Conservation (phyloP, 116 monocot species). For the Zostera marina region DNA sequence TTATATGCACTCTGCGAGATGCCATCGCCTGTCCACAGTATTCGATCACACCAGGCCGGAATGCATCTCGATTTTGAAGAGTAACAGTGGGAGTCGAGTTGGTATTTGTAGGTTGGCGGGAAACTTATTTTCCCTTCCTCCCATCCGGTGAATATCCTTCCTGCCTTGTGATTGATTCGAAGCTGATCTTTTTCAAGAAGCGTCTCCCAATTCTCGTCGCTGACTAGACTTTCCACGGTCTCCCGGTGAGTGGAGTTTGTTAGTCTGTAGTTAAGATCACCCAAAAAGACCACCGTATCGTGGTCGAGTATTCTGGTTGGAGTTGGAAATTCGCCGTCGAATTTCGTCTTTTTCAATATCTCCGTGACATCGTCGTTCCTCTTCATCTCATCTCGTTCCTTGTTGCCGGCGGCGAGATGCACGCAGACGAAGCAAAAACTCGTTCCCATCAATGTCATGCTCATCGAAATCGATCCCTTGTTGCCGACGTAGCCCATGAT, state of each 20-base stretch:
- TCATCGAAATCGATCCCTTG: constrained; percentile 75
- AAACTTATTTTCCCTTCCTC: constrained; percentile 60
- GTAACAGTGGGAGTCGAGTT: constrained; percentile 44
- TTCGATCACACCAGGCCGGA: constrained; percentile 81
- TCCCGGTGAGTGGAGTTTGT: constrained; percentile 13
- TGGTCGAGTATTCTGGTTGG: background rate
- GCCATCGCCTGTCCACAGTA: constrained; percentile 60
- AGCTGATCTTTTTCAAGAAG: constrained; percentile 68
- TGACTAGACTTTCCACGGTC: constrained; percentile 18
- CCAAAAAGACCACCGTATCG: constrained; percentile 69
- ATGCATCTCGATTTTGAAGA: constrained; percentile 21
- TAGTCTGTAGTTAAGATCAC: constrained; percentile 62
- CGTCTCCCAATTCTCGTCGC: constrained; percentile 39
- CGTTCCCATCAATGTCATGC: constrained; percentile 35
- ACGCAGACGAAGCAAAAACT: constrained; percentile 67
- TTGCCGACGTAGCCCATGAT: constrained; percentile 97
- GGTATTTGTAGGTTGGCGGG: constrained; percentile 69
- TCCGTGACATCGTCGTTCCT: constrained; percentile 51
- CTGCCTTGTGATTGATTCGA: constrained; percentile 38
- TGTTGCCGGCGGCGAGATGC: constrained; percentile 59
- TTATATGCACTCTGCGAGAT: constrained; percentile 54
- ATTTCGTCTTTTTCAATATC: constrained; percentile 53
- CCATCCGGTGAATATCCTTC: constrained; percentile 52
- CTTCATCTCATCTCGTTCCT: constrained; percentile 48
- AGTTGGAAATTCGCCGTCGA: constrained; percentile 6